Conservation (phyloP, 1,284 basidiomycete species). For the Volvariella surrecta region DNA sequence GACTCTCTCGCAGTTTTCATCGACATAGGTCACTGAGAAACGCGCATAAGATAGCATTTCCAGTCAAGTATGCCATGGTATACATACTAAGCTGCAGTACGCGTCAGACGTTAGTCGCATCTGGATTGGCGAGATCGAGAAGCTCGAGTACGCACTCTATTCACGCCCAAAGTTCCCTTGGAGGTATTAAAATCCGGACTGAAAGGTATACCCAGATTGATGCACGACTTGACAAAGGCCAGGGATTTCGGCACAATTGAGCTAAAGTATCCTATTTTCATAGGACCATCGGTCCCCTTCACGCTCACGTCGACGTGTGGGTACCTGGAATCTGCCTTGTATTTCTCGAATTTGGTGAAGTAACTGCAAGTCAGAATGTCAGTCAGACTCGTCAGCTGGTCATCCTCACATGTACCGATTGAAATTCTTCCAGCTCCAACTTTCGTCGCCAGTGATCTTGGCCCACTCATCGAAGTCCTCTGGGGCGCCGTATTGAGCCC, state of each 20-base stretch:
- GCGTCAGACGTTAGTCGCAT: too few relatives aligned
- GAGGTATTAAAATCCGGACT: conserved; percentile 45
- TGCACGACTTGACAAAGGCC: conserved; percentile 41
- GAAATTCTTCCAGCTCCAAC: conserved; percentile 57
- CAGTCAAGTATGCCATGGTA: neutral
- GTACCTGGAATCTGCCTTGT: conserved; percentile 35
- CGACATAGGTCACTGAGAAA: conserved; percentile 54
- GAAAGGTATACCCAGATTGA: conserved; percentile 37
- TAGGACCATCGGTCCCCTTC: conserved; percentile 42
- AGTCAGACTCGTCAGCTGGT: neutral
- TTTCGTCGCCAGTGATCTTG: conserved; percentile 41
- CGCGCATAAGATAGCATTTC: too few relatives aligned
- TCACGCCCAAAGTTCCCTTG: conserved; percentile 40
- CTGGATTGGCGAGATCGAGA: too few relatives aligned
- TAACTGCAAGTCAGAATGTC: conserved; percentile 32
- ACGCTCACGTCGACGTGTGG: conserved; percentile 36
- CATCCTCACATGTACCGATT: conserved; percentile 31
- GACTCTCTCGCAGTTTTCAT: conserved; percentile 41
- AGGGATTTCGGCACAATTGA: conserved; percentile 26
- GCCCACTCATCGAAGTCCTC: conserved; percentile 68
- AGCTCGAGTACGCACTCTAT: conserved; percentile 30
- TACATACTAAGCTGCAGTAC: conserved; percentile 17
- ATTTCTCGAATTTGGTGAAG: conserved; percentile 58
- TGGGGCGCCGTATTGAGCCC: conserved; percentile 60
- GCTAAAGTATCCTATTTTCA: conserved; percentile 39